Percentiles rank a stretch among this genome's conserved stretches.
Conservation (phyloP, 73 alveolate genomes). For the Paramecium pentaurelia region DNA sequence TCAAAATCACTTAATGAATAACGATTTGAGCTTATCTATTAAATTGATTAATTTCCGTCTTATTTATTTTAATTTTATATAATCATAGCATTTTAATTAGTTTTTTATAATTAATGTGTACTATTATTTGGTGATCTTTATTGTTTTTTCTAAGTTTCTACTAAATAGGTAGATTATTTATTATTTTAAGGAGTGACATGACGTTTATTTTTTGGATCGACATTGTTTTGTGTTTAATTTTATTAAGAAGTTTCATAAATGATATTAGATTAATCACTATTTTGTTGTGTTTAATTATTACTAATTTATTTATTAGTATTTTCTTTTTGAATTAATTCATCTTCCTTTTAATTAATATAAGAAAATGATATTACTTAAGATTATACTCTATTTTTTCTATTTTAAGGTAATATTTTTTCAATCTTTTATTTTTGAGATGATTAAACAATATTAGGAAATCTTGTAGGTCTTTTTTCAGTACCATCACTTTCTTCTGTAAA, state of each 20-base stretch:
- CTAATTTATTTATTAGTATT: not conserved
- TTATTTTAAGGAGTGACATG: not conserved
- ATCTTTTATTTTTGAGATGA: not conserved
- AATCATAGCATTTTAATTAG: not conserved
- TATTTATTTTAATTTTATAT: not conserved
- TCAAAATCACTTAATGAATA: not conserved
- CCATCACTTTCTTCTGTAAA: slow-evolving; percentile 1
- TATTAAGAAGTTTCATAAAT: not conserved
- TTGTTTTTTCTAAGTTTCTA: not conserved
- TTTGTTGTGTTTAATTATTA: not conserved
- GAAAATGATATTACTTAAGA: not conserved
- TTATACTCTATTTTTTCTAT: not conserved
- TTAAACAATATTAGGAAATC: not conserved
- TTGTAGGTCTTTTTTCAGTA: not conserved
- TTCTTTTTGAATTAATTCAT: not conserved
- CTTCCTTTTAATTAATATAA: not conserved
- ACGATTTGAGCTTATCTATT: not conserved
- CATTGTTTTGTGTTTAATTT: not conserved
- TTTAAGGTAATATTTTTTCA: not conserved
- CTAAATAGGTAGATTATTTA: not conserved
- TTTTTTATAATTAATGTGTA: not conserved
- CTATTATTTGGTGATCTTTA: not conserved
- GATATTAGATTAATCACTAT: not conserved
- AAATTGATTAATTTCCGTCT: not conserved
- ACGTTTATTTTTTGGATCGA: not conserved